Evolutionary conservation across 2,329 filamentous ascomycete genomes (phyloP).

Genomic region (Zymoseptoria crescenta): DNA sequence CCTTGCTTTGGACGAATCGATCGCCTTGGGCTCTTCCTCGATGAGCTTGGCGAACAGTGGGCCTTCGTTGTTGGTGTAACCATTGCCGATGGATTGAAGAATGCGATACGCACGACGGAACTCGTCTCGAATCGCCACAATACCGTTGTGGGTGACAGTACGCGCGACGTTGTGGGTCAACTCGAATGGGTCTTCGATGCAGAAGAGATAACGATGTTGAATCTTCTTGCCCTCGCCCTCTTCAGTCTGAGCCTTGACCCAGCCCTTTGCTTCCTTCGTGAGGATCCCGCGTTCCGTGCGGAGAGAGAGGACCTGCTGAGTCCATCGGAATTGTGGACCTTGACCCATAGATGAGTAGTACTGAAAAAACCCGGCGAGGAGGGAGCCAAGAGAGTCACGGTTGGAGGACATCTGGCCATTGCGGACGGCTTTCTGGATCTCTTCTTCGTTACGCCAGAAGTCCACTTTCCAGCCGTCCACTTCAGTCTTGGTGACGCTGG

Average conservation of each 20-base stretch:
- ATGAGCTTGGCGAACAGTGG: slow-evolving; percentile 11
- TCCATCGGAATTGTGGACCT: slow-evolving; percentile 68
- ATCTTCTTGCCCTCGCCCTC: slow-evolving; percentile 53
- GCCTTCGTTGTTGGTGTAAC: slow-evolving; percentile 8
- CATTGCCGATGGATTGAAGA: slow-evolving; percentile 48
- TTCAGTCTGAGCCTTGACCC: slow-evolving; percentile 72
- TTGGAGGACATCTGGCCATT: slow-evolving; percentile 59
- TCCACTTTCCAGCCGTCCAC: slow-evolving; percentile 57
- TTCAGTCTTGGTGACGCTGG: slow-evolving; percentile 17
- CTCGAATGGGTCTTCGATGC: slow-evolving; percentile 90
- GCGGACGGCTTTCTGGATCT: slow-evolving; percentile 55
- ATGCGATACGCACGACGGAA: slow-evolving; percentile 74
- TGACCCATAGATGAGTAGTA: slow-evolving; percentile 61
- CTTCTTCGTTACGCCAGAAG: slow-evolving; percentile 69
- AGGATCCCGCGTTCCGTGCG: slow-evolving; percentile 61
- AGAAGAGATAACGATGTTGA: slow-evolving; percentile 73
- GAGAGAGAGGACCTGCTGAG: slow-evolving; percentile 68
- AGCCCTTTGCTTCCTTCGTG: slow-evolving; percentile 70
- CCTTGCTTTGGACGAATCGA: background rate
- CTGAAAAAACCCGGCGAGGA: slow-evolving; percentile 79
- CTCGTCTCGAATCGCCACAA: slow-evolving; percentile 75
- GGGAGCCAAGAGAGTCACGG: slow-evolving; percentile 57
- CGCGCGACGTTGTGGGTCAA: slow-evolving; percentile 78
- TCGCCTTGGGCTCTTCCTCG: slow-evolving; percentile 5
- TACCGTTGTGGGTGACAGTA: slow-evolving; percentile 75